These are phyloP conservation scores for Pisolithus tinctorius DNA, from an alignment of 768 basidiomycete species.

Conservation along the genomic window DNA sequence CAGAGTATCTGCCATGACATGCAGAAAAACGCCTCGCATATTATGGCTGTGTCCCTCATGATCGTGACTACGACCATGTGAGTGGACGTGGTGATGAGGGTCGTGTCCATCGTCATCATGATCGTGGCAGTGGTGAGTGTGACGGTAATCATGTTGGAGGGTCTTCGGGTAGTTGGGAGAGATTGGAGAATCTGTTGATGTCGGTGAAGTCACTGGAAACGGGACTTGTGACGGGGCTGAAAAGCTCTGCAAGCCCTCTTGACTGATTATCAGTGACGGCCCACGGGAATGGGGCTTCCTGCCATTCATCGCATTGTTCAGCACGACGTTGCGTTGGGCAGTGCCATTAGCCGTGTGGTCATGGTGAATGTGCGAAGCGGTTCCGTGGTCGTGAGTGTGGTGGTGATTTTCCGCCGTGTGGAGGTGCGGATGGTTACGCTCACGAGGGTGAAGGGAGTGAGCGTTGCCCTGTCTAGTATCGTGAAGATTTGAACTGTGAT, in stretches of 20 bases:
- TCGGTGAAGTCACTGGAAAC: constrained; percentile 21
- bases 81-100: constrained; percentile 39
- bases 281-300: constrained; percentile 34
- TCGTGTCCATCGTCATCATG: constrained; percentile 15
- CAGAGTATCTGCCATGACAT: constrained; percentile 95
- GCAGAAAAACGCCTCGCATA: constrained; percentile 97
- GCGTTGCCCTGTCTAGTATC: constrained; percentile 23
- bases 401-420: constrained; percentile 15
- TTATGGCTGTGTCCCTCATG: constrained; percentile 94
- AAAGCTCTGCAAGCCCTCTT: constrained; percentile 15
- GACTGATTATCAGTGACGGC: constrained; percentile 33
- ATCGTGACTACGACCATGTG: constrained; percentile 44
- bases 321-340: constrained; percentile 5
- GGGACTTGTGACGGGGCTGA: constrained; percentile 16
- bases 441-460: constrained; percentile 16
- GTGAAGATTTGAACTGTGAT: constrained; percentile 12
- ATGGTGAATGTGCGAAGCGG: constrained; percentile 9
- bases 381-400: constrained; percentile 17
- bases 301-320: constrained; percentile 12
- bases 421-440: constrained; percentile 14
- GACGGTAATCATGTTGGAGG: constrained; percentile 44
- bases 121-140: constrained; percentile 17
- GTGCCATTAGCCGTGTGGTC: constrained; percentile 7
- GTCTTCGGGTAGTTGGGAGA: constrained; percentile 57
- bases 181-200: constrained; percentile 40